Evolutionary conservation across 2,329 filamentous ascomycete genomes (phyloP), one percentile per base, ranked within the genome.

Genomic region (Cercospora sp.): DNA sequence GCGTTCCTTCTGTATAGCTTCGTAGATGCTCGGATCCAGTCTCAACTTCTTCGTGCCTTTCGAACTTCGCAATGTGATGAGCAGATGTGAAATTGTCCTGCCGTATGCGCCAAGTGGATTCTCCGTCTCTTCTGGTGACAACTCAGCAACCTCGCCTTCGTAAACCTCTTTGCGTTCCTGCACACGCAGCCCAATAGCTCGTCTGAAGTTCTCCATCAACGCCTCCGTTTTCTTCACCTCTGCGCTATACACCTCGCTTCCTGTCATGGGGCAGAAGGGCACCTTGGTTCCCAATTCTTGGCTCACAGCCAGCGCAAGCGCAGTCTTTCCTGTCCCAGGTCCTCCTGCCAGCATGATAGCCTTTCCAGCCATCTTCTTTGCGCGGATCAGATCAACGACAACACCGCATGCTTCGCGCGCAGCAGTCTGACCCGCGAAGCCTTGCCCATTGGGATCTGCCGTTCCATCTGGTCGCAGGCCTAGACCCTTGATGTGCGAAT

Each of bases 211-310:
- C 86, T 99, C 95, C 95, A 98, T 98, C 79, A 99, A 84, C 73
- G 97, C 91, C 82, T 99, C 95, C 60, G 95, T 99, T 88, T 99
- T 99, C 88, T 99, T 99, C 72, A 99, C 94, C 82, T 99, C 95
- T 57, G 94, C 91, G 74, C 93, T 97, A 84, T 97, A 99, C 76
- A 99, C 91, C 82, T 99, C 95, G 84, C 94, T 97, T 75, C 94
- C 95, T 63, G 97, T 95, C 78, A 99, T 98, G 45, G 94, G 94
- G 81, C 95, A 97, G 80, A 99, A 99, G 6, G 95, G 95, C 66
- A 99, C 97, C 84, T 97, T 98, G 60, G 94, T 97, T 74, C 95
- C 95, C 73, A 99, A 86, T 81, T 99, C 95, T 82, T 98, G 95
- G 80, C 93, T 97, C 74, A 99, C 92, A 60, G 95, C 95, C 69